Conservation (phyloP, 768 basidiomycete species). For the Mycena polygramma region DNA sequence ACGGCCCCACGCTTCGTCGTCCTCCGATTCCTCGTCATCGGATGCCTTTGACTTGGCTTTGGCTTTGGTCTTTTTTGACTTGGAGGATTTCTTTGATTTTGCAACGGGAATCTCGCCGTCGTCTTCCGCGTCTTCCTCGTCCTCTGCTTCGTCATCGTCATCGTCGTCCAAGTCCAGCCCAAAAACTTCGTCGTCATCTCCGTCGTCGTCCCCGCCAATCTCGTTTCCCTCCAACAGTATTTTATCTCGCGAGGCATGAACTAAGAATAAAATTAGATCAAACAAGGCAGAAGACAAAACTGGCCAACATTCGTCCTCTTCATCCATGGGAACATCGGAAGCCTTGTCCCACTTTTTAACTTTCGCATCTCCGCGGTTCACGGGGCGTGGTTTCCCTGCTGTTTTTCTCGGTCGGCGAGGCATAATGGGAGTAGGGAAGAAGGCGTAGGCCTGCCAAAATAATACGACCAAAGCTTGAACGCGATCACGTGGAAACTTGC, state of each 20-base stretch:
- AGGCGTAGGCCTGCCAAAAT: no score
- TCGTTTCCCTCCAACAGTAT: constrained; percentile 80
- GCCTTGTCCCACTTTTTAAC: constrained; percentile 76
- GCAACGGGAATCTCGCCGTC: constrained; percentile 27
- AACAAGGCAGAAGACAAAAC: constrained; percentile 15
- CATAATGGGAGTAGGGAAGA: constrained; percentile 48
- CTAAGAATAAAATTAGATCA: constrained; percentile 51
- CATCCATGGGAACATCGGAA: constrained; percentile 80
- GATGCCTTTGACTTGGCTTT: constrained; percentile 38
- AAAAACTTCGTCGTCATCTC: constrained; percentile 51
- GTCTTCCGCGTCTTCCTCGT: constrained; percentile 44
- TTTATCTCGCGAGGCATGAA: constrained; percentile 80
- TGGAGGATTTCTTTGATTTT: constrained; percentile 36
- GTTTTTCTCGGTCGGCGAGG: constrained; percentile 59
- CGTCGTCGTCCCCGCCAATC: constrained; percentile 53
- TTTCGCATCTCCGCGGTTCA: constrained; percentile 64
- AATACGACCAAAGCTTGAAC: no score
- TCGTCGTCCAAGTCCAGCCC: constrained; percentile 47
- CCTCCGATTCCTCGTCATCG: constrained; percentile 54
- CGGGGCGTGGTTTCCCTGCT: constrained; percentile 59
- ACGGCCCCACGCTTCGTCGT: constrained; percentile 84
- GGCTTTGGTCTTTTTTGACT: constrained; percentile 40
- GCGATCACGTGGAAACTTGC: no score
- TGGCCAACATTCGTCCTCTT: constrained; percentile 81
- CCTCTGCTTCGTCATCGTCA: constrained; percentile 46